These are phyloP conservation scores for Naganishia onofrii DNA, from an alignment of 768 basidiomycete genomes.

Conservation along the genomic window DNA sequence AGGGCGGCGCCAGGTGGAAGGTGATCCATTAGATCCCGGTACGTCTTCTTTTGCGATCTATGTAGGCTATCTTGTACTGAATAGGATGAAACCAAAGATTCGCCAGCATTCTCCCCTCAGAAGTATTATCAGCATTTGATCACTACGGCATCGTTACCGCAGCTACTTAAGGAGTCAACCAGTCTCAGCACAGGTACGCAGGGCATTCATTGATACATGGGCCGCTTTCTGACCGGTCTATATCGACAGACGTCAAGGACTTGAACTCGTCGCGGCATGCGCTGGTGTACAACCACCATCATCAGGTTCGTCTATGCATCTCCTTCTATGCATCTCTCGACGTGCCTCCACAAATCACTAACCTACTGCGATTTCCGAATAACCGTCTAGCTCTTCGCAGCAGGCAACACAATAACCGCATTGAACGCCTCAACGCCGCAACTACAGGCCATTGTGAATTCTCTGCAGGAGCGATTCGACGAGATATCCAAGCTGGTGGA, in stretches of 20 bases:
- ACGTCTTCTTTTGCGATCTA: background rate
- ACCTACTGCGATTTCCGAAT: background rate
- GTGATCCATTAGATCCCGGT: constrained; percentile 26
- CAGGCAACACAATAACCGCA: too few species aligned
- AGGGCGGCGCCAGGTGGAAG: background rate
- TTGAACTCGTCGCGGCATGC: constrained; percentile 45
- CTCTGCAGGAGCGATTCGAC: constrained; percentile 47
- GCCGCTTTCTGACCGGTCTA: background rate
- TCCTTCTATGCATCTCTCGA: background rate
- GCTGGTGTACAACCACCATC: constrained; percentile 52
- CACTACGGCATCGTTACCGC: constrained; percentile 36
- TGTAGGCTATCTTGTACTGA: background rate
- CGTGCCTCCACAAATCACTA: background rate
- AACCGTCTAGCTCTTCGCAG: constrained; percentile 39
- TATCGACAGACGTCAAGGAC: constrained; percentile 41
- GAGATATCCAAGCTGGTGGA: constrained; percentile 47
- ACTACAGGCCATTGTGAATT: constrained; percentile 45
- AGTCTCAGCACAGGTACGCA: constrained; percentile 39
- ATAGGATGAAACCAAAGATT: constrained; percentile 38
- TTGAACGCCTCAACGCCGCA: too few species aligned
- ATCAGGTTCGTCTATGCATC: constrained; percentile 42
- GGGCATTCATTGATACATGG: background rate
- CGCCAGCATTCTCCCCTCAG: constrained; percentile 39
- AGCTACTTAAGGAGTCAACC: constrained; percentile 42
- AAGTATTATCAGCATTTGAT: constrained; percentile 48